phyloP scores from a whole-genome alignment of 371 early-diverging fungal genomes.

The Circinella minor region DNA sequence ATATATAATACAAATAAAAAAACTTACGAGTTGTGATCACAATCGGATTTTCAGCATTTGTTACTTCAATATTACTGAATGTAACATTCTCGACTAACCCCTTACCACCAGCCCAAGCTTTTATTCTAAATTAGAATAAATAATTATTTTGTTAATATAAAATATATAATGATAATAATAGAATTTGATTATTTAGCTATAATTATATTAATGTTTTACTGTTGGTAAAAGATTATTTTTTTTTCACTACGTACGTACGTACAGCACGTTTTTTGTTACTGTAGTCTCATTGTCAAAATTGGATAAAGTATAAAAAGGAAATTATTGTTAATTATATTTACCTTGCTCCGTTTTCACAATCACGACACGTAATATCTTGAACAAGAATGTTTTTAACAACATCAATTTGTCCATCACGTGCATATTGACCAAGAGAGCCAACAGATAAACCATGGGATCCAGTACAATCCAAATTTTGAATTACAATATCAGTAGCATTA shows the following conservation, averaged over 20 bases:
- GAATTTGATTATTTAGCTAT: too few species aligned
- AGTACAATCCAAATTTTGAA: conserved; percentile 29
- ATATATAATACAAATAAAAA: not conserved
- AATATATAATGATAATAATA: too few species aligned
- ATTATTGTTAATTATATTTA: not conserved
- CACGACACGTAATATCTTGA: conserved; percentile 22
- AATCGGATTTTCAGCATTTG: conserved; percentile 34
- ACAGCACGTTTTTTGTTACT: too few species aligned
- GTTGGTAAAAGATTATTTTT: too few species aligned
- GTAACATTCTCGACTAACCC: conserved; percentile 33
- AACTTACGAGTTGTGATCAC: conserved; percentile 37
- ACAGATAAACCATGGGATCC: conserved; percentile 36
- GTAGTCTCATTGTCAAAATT: too few species aligned
- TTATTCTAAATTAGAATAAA: conserved; percentile 6
- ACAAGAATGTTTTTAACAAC: conserved; percentile 24
- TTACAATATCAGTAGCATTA: conserved; percentile 22
- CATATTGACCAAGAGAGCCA: conserved; percentile 33
- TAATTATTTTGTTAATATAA: too few species aligned
- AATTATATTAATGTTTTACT: too few species aligned
- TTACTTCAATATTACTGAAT: conserved; percentile 25
- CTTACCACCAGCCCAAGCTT: conserved; percentile 38
- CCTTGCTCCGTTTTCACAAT: conserved; percentile 31
- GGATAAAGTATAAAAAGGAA: too few species aligned
- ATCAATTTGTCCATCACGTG: conserved; percentile 21
- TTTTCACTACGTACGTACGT: too few species aligned